Evolutionary conservation across 148 eudicot genomes (phyloP).

Genomic region (Amaranthus palmeri): DNA sequence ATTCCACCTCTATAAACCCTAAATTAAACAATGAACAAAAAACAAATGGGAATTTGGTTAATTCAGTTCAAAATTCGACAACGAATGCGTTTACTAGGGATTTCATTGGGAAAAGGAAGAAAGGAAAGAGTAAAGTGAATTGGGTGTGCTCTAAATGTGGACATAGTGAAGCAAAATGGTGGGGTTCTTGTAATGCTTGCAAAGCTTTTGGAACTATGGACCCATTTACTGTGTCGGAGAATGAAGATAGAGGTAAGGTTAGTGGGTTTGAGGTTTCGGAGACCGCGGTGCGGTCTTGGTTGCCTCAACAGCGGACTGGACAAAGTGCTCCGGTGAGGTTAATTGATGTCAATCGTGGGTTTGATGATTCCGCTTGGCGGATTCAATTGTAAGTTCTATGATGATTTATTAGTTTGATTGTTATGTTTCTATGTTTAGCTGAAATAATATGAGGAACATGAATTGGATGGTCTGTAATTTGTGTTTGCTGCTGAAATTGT

Average conservation of each 20-base stretch:
- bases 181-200: constrained; percentile 73
- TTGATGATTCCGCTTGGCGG: constrained; percentile 63
- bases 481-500: neutral
- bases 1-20: constrained; percentile 17
- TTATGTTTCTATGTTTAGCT: neutral
- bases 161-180: constrained; percentile 73
- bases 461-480: neutral
- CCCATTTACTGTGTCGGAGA: constrained; percentile 34
- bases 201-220: constrained; percentile 44
- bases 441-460: neutral
- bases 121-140: constrained; percentile 41
- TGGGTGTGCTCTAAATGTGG: constrained; percentile 83
- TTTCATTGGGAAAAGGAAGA: constrained; percentile 32
- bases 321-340: constrained; percentile 54
- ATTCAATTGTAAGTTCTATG: constrained; percentile 62
- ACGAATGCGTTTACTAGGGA: constrained; percentile 12
- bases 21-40: constrained; percentile 10
- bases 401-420: neutral
- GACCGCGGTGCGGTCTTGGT: constrained; percentile 57
- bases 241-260: constrained; percentile 25
- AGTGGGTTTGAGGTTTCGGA: constrained; percentile 59
- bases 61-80: neutral
- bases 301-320: constrained; percentile 35
- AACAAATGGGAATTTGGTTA: neutral
- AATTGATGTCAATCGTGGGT: constrained; percentile 58